phyloP scores from a whole-genome alignment of 1,139 yeast species.

The Candida sanyaensis region DNA sequence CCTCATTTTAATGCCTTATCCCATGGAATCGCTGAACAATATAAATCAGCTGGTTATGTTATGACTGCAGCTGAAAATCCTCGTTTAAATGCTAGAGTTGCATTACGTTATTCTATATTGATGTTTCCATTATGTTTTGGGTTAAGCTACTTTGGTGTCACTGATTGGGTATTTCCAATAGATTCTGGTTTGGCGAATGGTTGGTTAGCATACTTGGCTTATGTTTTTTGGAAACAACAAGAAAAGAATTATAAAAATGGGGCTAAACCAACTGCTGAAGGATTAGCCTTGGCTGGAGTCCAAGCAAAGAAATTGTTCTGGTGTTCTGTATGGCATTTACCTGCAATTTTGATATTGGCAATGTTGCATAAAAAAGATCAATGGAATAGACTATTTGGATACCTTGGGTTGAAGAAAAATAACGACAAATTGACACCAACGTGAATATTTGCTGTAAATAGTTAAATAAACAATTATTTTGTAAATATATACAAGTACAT shows the following conservation, averaged over 20 bases:
- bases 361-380: conserved; percentile 95
- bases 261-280: conserved; percentile 50
- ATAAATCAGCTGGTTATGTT: conserved; percentile 89
- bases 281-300: conserved; percentile 55
- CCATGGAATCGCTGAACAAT: conserved; percentile 85
- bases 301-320: conserved; percentile 87
- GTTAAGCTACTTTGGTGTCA: conserved; percentile 71
- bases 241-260: conserved; percentile 49
- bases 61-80: conserved; percentile 98
- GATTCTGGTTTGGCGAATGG: conserved; percentile 83
- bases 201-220: conserved; percentile 84
- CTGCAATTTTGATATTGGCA: conserved; percentile 85
- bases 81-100: conserved; percentile 86
- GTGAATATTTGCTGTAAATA: background rate
- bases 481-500: conserved; percentile 1
- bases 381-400: conserved; percentile 72
- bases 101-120: conserved; percentile 79
- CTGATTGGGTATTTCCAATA: conserved; percentile 77
- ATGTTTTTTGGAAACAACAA: conserved; percentile 82
- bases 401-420: conserved; percentile 11
- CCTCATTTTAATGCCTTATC: conserved; percentile 96
- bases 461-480: background rate
- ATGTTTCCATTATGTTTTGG: conserved; percentile 96
- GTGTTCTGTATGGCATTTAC: conserved; percentile 94
- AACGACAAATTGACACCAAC: background rate